Base-by-base conservation (phyloP, 1,139 yeast species). In the Magnusiomyces tetraspermus region DNA sequence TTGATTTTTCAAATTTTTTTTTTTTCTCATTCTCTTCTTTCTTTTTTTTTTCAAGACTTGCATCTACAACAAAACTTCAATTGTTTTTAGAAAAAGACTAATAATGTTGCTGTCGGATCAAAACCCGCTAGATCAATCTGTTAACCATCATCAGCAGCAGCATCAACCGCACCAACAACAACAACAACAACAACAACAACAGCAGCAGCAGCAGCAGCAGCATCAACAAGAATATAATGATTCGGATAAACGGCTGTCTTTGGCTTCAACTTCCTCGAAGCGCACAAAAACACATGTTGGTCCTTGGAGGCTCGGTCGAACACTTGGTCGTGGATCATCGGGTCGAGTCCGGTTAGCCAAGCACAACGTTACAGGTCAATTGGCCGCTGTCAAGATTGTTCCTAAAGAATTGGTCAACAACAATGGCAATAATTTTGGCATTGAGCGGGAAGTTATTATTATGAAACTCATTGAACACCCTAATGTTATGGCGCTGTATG, bases 221-320 rank as follows among this genome's bases (percentile, higher is more conserved):
- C 21, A 10, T 30, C 33, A 8, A 30, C 33, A 8, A 30, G 38
- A 17, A 10, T 17, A 33, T 33, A 15, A 15, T 15, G 38, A 33
- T 17, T 5, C 46, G 26, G 21, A 23, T 17, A 45, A 61, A 38
- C 66, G 86, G 52, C 71, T 82, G 48, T 79, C 85, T 15, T 85
- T 80, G 31, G 67, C 76, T 15, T 63, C 63, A 52, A 64, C 72
- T 1, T 37, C 53, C 11, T 44, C 56, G 6, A 51, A 51, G 42
- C 76, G 80, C 67, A 72, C 85, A 54, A 80, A 83, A 67, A 79
- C 84, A 67, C 82, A 81, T 57, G 85, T 88, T 49, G 99, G 99
- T 1, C 97, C 98, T 2, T 92, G 99, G 99, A 84, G 87, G 66
- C 72, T 92, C 38, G 98, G 98, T n/a, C 77, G 94, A 59, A 90